Evolutionary conservation across 192 early-diverging fungal species (phyloP).

Genomic region (Lobosporangium transversale): DNA sequence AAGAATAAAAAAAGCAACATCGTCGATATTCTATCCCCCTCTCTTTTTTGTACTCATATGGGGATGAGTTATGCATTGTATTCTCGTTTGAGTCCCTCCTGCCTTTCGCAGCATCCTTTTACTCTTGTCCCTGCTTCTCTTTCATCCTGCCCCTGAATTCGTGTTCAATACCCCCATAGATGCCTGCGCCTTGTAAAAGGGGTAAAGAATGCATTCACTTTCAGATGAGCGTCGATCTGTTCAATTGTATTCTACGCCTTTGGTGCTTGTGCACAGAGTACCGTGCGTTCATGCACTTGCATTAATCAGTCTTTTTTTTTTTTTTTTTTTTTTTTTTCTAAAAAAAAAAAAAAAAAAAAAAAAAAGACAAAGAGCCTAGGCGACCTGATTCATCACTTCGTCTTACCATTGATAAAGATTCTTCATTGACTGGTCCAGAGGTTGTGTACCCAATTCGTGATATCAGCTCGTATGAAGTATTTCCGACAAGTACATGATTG

Average conservation of each 20-base stretch:
- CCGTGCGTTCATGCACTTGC: too few species aligned
- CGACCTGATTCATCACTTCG: too few species aligned
- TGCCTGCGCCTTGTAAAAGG: not conserved
- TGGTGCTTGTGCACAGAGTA: too few species aligned
- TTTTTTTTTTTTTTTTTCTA: too few species aligned
- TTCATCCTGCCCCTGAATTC: conserved; percentile 1
- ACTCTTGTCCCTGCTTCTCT: not conserved
- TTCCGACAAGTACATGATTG: too few species aligned
- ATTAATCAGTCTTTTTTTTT: too few species aligned
- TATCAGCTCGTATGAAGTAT: too few species aligned
- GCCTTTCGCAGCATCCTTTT: not conserved
- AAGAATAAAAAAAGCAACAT: not conserved
- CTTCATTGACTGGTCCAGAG: too few species aligned
- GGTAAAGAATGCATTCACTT: not conserved
- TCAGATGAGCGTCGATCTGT: not conserved
- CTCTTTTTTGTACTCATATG: not conserved
- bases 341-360: too few species aligned
- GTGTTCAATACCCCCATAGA: not conserved
- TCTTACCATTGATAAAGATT: too few species aligned
- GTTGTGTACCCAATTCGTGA: too few species aligned
- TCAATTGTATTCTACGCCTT: not conserved
- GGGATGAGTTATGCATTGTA: not conserved
- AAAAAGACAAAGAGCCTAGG: too few species aligned
- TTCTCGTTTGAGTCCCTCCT: not conserved
- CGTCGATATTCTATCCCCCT: conserved; percentile 34